phyloP scores from a whole-genome alignment of 768 basidiomycete genomes.

The Pisolithus orientalis region DNA sequence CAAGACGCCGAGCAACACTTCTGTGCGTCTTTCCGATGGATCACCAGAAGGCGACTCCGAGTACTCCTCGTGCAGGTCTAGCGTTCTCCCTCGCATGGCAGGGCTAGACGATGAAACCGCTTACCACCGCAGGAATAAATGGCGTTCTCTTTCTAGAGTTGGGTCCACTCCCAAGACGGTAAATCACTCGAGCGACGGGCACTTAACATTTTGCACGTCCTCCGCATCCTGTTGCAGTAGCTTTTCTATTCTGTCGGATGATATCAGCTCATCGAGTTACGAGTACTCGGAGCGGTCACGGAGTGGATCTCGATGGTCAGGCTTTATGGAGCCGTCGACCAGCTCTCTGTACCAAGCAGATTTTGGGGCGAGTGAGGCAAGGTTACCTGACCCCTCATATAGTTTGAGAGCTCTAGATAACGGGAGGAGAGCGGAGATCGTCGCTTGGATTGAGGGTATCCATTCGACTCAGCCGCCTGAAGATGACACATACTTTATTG shows the following conservation, averaged over 20 bases:
- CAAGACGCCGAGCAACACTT: background rate
- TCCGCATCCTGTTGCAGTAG: slow-evolving; percentile 19
- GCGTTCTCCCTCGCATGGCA: background rate
- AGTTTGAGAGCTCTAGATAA: slow-evolving; percentile 2
- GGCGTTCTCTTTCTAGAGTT: background rate
- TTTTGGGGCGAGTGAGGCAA: background rate
- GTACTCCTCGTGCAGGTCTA: slow-evolving; percentile 21
- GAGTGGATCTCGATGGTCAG: slow-evolving; percentile 1
- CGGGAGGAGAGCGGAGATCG: slow-evolving; percentile 12
- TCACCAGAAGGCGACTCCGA: slow-evolving; percentile 8
- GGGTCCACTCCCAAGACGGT: background rate
- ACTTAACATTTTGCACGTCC: slow-evolving; percentile 5
- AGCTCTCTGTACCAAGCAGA: slow-evolving; percentile 2
- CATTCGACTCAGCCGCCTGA: slow-evolving; percentile 16
- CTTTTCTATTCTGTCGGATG: slow-evolving; percentile 11
- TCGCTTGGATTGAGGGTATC: slow-evolving; percentile 14
- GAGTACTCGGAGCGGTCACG: slow-evolving; percentile 2
- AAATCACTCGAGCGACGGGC: background rate
- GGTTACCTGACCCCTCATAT: background rate
- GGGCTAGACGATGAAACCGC: background rate
- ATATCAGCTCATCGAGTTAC: slow-evolving; percentile 5
- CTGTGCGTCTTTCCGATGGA: background rate
- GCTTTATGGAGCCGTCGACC: slow-evolving; percentile 7
- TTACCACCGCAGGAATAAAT: background rate
- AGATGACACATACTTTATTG: slow-evolving; percentile 19